A percentile compares a stretch with the other conserved stretches of the same genome.
Conservation (phyloP, 768 basidiomycete genomes). For the Hericium erinaceus region DNA sequence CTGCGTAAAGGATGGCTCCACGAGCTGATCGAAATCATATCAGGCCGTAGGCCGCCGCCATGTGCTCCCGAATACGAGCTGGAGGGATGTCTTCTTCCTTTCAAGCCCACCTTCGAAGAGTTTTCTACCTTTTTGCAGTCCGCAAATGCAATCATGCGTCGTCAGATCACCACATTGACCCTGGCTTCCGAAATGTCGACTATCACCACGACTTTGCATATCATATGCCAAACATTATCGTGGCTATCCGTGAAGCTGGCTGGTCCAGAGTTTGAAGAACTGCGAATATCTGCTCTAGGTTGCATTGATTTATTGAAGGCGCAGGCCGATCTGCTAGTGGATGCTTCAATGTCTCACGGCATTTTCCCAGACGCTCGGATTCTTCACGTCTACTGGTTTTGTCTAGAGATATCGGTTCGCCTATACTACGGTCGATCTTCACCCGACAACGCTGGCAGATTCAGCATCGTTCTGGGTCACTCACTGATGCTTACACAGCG, state of each 20-base stretch:
- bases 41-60: background rate
- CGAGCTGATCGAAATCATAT: background rate
- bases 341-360: background rate
- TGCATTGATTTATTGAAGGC: background rate
- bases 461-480: background rate
- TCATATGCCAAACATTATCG: background rate
- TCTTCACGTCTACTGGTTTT: background rate
- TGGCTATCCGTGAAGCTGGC: background rate
- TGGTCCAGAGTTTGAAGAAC: background rate
- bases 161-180: background rate
- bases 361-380: background rate
- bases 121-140: background rate
- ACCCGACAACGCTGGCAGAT: background rate
- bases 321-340: background rate
- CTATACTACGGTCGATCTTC: background rate
- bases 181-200: background rate
- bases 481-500: constrained; percentile 12
- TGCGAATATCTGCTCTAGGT: background rate
- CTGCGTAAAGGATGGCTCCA: background rate
- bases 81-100: background rate
- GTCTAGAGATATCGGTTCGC: background rate
- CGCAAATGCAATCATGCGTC: background rate
- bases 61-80: background rate
- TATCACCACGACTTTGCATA: background rate
- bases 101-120: background rate